These are phyloP conservation scores for Coleophoma cylindrospora DNA, from an alignment of 2,329 filamentous ascomycete genomes.

Conservation along the genomic window DNA sequence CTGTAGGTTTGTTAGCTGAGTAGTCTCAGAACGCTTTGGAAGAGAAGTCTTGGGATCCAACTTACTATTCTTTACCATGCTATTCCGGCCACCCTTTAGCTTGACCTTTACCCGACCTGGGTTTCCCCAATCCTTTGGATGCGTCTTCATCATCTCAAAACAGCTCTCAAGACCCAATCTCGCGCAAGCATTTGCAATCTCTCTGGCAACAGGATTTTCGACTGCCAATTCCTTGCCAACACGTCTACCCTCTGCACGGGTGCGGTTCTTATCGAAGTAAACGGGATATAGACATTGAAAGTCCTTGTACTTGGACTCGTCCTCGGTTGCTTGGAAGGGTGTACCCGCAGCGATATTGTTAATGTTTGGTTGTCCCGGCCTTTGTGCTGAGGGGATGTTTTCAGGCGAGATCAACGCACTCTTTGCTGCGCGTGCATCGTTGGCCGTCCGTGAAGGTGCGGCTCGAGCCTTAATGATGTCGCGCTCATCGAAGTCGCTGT, in stretches of 20 bases:
- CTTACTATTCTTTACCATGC: slow-evolving; percentile 57
- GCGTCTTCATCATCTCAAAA: slow-evolving; percentile 85
- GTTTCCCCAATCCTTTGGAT: slow-evolving; percentile 97
- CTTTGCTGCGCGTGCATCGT: slow-evolving; percentile 22
- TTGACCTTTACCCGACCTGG: slow-evolving; percentile 82
- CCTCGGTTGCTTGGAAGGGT: slow-evolving; percentile 32
- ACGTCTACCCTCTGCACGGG: slow-evolving; percentile 74
- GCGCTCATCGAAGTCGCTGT: slow-evolving; percentile 48
- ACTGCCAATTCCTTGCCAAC: slow-evolving; percentile 71
- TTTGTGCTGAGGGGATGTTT: slow-evolving; percentile 31
- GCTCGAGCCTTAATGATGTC: slow-evolving; percentile 22
- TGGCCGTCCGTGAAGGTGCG: slow-evolving; percentile 21
- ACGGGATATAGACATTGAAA: slow-evolving; percentile 92
- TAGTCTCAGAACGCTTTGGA: neutral
- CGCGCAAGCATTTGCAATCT: slow-evolving; percentile 83
- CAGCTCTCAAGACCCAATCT: slow-evolving; percentile 66
- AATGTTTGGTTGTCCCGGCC: slow-evolving; percentile 28
- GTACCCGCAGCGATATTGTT: slow-evolving; percentile 26
- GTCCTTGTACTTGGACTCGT: slow-evolving; percentile 59
- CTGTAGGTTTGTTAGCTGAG: slow-evolving; percentile 29
- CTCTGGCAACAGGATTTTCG: slow-evolving; percentile 77
- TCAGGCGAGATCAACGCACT: slow-evolving; percentile 22
- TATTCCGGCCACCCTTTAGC: slow-evolving; percentile 56
- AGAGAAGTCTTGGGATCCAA: slow-evolving; percentile 9
- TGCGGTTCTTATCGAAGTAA: slow-evolving; percentile 81